phyloP scores from a whole-genome alignment of 2,329 filamentous ascomycete genomes.

The Trichophaea hybrida region DNA sequence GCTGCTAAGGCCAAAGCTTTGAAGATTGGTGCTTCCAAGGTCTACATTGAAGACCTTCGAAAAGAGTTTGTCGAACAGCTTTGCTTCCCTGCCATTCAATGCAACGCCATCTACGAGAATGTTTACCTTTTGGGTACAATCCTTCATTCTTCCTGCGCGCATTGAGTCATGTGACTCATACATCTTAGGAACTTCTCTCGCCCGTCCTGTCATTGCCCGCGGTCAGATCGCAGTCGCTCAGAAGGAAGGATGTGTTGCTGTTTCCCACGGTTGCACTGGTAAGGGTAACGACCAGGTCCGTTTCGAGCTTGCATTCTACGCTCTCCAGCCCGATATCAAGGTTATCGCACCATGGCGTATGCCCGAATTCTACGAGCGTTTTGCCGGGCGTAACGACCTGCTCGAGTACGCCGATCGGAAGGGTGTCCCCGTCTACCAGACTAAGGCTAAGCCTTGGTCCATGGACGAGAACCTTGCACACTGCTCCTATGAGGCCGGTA shows the following conservation, averaged over 20 bases:
- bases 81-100: conserved; percentile 65
- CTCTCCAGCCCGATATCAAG: conserved; percentile 50
- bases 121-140: conserved; percentile 42
- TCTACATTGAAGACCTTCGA: conserved; percentile 48
- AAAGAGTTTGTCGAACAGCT: conserved; percentile 68
- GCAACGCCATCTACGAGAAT: conserved; percentile 56
- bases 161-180: conserved; percentile 23
- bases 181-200: conserved; percentile 44
- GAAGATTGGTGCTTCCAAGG: conserved; percentile 30
- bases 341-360: conserved; percentile 63
- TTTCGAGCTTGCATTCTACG: conserved; percentile 49
- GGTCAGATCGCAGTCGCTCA: conserved; percentile 50
- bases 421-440: conserved; percentile 57
- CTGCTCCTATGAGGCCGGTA: conserved; percentile 67
- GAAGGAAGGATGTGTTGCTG: conserved; percentile 43
- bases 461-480: conserved; percentile 60
- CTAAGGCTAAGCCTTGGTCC: conserved; percentile 56
- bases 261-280: conserved; percentile 46
- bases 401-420: conserved; percentile 54
- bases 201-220: conserved; percentile 55
- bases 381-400: conserved; percentile 57
- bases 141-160: conserved; percentile 8
- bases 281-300: conserved; percentile 54
- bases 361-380: conserved; percentile 54
- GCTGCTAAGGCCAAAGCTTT: conserved; percentile 57